Evolutionary conservation across 441 rosid genomes (phyloP).

Genomic region (Gossypium schwendimanii): DNA sequence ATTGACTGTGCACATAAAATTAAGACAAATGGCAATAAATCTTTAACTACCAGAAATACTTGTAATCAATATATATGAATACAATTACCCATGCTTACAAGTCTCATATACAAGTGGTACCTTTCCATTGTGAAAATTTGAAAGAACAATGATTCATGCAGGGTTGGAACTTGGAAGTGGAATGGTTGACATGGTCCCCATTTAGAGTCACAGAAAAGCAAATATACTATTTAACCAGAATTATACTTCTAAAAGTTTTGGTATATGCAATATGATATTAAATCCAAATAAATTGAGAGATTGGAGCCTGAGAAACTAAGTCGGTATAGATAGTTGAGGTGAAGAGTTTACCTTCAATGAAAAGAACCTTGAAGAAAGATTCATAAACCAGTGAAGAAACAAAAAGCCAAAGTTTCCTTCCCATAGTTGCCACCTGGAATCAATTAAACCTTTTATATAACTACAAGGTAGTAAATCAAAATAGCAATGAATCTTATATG

Average conservation of each 20-base stretch:
- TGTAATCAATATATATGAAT: background rate
- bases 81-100: constrained; percentile 3
- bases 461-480: background rate
- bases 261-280: background rate
- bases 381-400: constrained; percentile 54
- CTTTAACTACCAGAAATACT: constrained; percentile 1
- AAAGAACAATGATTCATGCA: background rate
- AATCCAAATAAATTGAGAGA: background rate
- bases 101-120: background rate
- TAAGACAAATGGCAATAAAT: constrained; percentile 6
- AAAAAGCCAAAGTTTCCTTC: constrained; percentile 40
- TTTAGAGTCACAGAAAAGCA: background rate
- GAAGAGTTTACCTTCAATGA: constrained; percentile 52
- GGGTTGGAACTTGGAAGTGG: background rate
- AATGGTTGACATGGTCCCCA: background rate
- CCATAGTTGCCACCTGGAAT: constrained; percentile 66
- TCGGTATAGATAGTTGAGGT: background rate
- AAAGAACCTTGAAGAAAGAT: constrained; percentile 53
- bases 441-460: constrained; percentile 17
- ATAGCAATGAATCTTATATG: background rate
- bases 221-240: background rate
- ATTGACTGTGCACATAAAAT: constrained; percentile 6
- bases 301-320: background rate
- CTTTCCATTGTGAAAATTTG: background rate
- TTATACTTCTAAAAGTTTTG: background rate